Evolutionary conservation across 805 yeast species (phyloP), one percentile per base, ranked within the genome.

Genomic region (Yarrowia hollandica): DNA sequence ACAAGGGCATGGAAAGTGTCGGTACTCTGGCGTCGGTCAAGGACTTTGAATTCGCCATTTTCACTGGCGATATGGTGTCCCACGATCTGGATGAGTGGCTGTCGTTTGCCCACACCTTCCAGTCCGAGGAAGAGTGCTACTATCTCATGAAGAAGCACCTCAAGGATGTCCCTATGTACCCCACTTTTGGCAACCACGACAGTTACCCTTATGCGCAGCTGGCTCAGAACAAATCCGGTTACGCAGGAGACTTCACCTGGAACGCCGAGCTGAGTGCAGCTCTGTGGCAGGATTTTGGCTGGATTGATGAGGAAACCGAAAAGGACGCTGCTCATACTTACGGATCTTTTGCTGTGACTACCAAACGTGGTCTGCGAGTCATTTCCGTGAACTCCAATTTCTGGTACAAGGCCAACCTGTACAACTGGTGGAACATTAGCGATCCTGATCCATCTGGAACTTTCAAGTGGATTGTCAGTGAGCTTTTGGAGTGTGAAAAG

Each of bases 31-130:
- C 74, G 69, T 22, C 68, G 9, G 64, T 68, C 8, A 65, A 72
- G 34, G 61, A 76, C 37, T 84, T 78, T 64, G 84, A 82, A 52
- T 85, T 85, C 66, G 77, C 85, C 2, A 69, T 85, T 30, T 85
- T 85, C 75, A 85, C 90, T 3, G 90, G 90, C 60, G 90, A 85
- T 66, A 74, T 84, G 67, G 85, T 85, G 59, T 90, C 85, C 69
- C 90, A 85, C 67, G 82, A 79, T 60, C 66, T 74, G 9, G 25
- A 37, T n/a, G 75, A 76, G 44, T 76, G 78, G 65, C 78, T 79
- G 46, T 74, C 79, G 39, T 70, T 67, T 62, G 76, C 81, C 42
- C 73, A 76, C 62, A 79, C 84, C 31, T 69, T 79, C 60, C 68
- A 72, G 25, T 82, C 85, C 16, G 88, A 85, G 68, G 75, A 74